Percentiles rank a stretch among this genome's conserved stretches.
These are phyloP conservation scores for Leptographium procerum DNA, from an alignment of 2,329 filamentous ascomycete genomes.

Conservation along the genomic window DNA sequence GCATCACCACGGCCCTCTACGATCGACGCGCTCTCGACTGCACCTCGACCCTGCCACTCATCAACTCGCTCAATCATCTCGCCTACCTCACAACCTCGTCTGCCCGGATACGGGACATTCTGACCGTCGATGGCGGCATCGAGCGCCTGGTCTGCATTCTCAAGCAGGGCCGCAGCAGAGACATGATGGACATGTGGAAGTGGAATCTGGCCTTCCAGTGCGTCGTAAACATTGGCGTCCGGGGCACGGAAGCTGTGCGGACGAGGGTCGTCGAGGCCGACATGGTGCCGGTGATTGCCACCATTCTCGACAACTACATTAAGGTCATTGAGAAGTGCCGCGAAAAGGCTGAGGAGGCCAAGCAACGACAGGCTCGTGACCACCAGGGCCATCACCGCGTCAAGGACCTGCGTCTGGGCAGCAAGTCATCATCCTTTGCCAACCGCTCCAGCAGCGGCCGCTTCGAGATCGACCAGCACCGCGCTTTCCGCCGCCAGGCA, in stretches of 20 bases:
- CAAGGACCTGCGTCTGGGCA: slow-evolving; percentile 35
- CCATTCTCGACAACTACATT: slow-evolving; percentile 96
- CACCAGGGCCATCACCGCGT: slow-evolving; percentile 38
- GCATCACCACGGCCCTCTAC: slow-evolving; percentile 96
- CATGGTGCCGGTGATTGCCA: slow-evolving; percentile 98
- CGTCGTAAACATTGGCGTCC: slow-evolving; percentile 95
- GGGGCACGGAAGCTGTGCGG: slow-evolving; percentile 85
- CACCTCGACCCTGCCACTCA: slow-evolving; percentile 91
- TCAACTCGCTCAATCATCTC: slow-evolving; percentile 98
- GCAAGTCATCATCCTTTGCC: slow-evolving; percentile 41
- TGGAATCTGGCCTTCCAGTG: slow-evolving; percentile 99
- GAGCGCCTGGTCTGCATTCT: slow-evolving; percentile 94
- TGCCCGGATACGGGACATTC: slow-evolving; percentile 90
- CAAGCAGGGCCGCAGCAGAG: slow-evolving; percentile 91
- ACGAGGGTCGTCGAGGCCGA: slow-evolving; percentile 96
- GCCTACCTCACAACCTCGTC: slow-evolving; percentile 97
- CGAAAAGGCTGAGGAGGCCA: slow-evolving; percentile 74
- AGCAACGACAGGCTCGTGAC: slow-evolving; percentile 53
- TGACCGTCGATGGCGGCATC: slow-evolving; percentile 97
- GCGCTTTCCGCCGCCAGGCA: slow-evolving; percentile 56
- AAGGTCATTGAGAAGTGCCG: slow-evolving; percentile 88
- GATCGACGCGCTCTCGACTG: slow-evolving; percentile 95
- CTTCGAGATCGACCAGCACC: slow-evolving; percentile 37
- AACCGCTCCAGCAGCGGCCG: slow-evolving; percentile 28
- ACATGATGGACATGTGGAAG: slow-evolving; percentile 99